Base-by-base conservation (phyloP, 2,329 filamentous ascomycete genomes). In the Aspergillus oerlinghausenensis region DNA sequence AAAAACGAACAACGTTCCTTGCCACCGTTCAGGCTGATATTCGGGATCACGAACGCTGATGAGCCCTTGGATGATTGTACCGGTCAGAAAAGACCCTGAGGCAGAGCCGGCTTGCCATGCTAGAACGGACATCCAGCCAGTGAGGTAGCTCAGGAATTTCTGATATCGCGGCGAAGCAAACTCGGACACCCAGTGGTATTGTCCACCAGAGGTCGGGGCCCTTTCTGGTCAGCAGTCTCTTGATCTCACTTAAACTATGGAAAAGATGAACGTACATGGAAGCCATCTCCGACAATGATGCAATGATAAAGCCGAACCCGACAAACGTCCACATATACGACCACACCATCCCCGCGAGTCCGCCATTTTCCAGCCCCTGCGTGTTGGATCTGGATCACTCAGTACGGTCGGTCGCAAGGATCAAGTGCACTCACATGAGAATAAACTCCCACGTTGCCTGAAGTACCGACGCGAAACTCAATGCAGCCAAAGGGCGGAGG, bases 251-350 rank as follows among this genome's bases (percentile, higher is more conserved):
- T 26, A 1, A 7, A 26, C 25, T 7, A 26, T 4, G 3, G 6
- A 0, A n/a, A 19, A 11, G n/a, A 14, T 1, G 25, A 6, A 11
- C 58, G 55, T 53, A 69, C 66, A 76, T 77, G 1, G 70, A 73
- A 10, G 71, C 70, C 73, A 91, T 79, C 70, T 95, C 90, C 0
- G 88, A 83, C 66, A 93, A 78, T 3, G 73, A 74, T 17, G 63
- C 61, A 29, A 75, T 68, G 19, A 92, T 80, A 25, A 85, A 86
- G 6, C 88, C 87, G 26, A 88, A 82, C 0, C 88, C 87, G 6
- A 92, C 84, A 19, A 88, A 75, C 29, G 87, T 73, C 61, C 70
- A 70, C 5, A 75, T 56, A 55, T 67, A 75, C 0, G 69, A 65
- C 66, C 67, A 69, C 42, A 67, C 64, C 57, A 69, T 49, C 17